phyloP scores from a whole-genome alignment of 2,329 filamentous ascomycete genomes.

The Simplicillium sp. region DNA sequence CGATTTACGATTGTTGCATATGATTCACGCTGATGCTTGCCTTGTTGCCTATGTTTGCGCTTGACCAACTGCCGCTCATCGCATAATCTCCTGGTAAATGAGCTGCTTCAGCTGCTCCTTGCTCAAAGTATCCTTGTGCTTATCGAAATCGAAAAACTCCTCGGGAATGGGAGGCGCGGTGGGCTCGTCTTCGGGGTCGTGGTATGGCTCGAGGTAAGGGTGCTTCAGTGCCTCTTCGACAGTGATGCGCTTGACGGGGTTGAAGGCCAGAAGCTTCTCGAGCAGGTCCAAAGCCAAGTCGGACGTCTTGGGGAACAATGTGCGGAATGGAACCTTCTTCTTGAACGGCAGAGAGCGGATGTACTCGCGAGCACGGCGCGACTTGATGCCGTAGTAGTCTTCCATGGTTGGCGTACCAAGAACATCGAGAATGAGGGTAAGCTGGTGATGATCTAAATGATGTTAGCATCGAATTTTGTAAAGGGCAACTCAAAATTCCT shows the following conservation, averaged over 20 bases:
- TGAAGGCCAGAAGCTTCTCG: conserved; percentile 94
- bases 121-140: conserved; percentile 97
- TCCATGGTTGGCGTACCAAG: conserved; percentile 98
- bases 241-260: conserved; percentile 96
- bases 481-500: conserved; percentile 25
- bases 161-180: conserved; percentile 94
- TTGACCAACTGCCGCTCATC: conserved; percentile 26
- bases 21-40: too few relatives aligned
- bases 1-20: too few relatives aligned
- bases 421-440: conserved; percentile 94
- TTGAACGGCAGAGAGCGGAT: conserved; percentile 97
- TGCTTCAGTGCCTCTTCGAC: conserved; percentile 96
- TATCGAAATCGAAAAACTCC: conserved; percentile 99
- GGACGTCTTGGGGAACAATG: conserved; percentile 98
- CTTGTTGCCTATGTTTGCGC: not conserved
- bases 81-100: conserved; percentile 95
- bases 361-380: conserved; percentile 90
- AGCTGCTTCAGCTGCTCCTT: conserved; percentile 97
- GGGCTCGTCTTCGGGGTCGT: conserved; percentile 97
- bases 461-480: not conserved
- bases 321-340: conserved; percentile 98
- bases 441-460: conserved; percentile 79
- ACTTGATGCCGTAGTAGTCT: conserved; percentile 99
- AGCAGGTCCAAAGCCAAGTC: conserved; percentile 87
- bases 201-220: conserved; percentile 96